These are phyloP conservation scores for Chrysanthemum lavandulifolium DNA, from an alignment of 129 eudicot species.

Conservation along the genomic window DNA sequence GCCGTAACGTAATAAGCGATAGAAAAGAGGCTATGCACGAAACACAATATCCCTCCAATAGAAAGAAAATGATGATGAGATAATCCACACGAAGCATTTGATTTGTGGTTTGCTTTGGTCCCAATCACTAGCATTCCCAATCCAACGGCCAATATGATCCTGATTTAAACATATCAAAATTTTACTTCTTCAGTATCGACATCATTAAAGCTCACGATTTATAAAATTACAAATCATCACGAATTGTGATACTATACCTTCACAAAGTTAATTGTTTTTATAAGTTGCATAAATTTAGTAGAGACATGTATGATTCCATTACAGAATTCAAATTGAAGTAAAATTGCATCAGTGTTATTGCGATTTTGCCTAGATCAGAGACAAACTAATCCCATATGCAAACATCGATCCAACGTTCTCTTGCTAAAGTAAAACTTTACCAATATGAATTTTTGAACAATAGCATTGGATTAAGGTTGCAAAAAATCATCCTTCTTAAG, in stretches of 20 bases:
- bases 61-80: slow-evolving; percentile 78
- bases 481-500: too few species aligned
- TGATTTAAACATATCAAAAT: slow-evolving; percentile 19
- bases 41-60: slow-evolving; percentile 82
- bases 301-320: too few species aligned
- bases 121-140: slow-evolving; percentile 73
- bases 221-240: background rate
- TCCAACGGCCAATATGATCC: slow-evolving; percentile 69
- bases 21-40: slow-evolving; percentile 77
- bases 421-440: too few species aligned
- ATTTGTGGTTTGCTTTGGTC: slow-evolving; percentile 62
- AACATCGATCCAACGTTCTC: too few species aligned
- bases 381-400: too few species aligned
- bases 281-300: too few species aligned
- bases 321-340: too few species aligned
- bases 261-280: too few species aligned
- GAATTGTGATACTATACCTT: too few species aligned
- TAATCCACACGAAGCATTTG: slow-evolving; percentile 77
- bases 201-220: background rate
- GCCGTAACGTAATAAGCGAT: slow-evolving; percentile 78
- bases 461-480: too few species aligned
- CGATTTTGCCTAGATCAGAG: too few species aligned
- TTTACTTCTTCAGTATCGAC: background rate
- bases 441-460: too few species aligned
- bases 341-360: background rate